These are phyloP conservation scores for Eragrostis nindensis DNA, from an alignment of 176 grass and related monocot genomes.

Conservation along the genomic window DNA sequence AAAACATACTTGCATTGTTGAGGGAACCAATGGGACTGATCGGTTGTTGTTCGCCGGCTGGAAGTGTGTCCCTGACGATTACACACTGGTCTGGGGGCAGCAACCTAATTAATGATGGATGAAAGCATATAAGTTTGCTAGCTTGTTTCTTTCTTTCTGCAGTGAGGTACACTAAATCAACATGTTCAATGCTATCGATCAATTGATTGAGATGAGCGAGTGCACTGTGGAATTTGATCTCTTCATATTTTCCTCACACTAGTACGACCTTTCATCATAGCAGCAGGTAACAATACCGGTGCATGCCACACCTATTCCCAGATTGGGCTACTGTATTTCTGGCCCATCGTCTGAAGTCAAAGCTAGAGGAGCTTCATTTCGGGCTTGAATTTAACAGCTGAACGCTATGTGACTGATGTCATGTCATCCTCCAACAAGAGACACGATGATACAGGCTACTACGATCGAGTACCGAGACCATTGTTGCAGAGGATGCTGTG, in stretches of 20 bases:
- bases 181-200: neutral
- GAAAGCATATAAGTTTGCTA: neutral
- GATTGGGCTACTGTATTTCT: constrained; percentile 9
- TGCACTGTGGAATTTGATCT: neutral
- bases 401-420: no score
- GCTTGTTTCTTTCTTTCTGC: neutral
- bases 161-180: neutral
- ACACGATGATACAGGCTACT: neutral
- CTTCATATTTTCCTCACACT: neutral
- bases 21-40: neutral
- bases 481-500: neutral
- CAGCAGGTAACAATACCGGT: neutral
- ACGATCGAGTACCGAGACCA: no score
- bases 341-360: neutral
- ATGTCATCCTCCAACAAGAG: no score
- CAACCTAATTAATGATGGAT: neutral
- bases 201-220: neutral
- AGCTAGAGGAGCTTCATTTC: neutral
- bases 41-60: neutral
- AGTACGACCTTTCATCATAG: neutral
- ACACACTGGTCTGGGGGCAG: neutral
- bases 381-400: neutral
- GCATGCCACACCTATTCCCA: neutral
- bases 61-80: constrained; percentile 33
- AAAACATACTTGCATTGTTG: constrained; percentile 31